Evolutionary conservation across 164 flowering plant genomes (phyloP).

Genomic region (Sedum album): DNA sequence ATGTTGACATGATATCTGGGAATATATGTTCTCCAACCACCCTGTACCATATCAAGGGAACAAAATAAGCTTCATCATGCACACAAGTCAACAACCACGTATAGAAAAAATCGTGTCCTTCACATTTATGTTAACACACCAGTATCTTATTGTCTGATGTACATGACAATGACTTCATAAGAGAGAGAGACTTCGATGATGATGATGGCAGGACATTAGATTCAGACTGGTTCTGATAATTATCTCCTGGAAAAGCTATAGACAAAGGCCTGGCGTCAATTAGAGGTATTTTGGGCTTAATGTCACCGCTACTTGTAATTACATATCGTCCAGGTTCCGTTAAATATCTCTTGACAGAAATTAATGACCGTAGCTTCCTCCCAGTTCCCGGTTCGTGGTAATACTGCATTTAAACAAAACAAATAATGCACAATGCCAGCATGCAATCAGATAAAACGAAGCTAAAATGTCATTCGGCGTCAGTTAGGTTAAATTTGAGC

Average conservation of each 20-base stretch:
- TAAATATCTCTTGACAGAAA: constrained; percentile 28
- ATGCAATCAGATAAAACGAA: not conserved
- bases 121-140: not conserved
- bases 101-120: not conserved
- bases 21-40: not conserved
- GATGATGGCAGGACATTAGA: not conserved
- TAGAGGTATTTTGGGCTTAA: not conserved
- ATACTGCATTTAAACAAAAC: constrained; percentile 19
- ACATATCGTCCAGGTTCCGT: constrained; percentile 2
- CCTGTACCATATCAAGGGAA: not conserved
- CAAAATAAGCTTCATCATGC: too few species aligned
- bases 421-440: not conserved
- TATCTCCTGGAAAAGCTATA: too few species aligned
- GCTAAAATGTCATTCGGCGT: too few species aligned
- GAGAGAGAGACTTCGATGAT: not conserved
- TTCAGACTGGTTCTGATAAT: too few species aligned
- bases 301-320: not conserved
- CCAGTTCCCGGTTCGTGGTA: constrained; percentile 43
- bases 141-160: not conserved
- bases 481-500: too few species aligned
- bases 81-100: not conserved
- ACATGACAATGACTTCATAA: not conserved
- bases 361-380: constrained; percentile 26
- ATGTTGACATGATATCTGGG: not conserved
- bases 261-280: not conserved